These are phyloP conservation scores for Metschnikowia kofuensis DNA, from an alignment of 805 yeast species.

Conservation along the genomic window DNA sequence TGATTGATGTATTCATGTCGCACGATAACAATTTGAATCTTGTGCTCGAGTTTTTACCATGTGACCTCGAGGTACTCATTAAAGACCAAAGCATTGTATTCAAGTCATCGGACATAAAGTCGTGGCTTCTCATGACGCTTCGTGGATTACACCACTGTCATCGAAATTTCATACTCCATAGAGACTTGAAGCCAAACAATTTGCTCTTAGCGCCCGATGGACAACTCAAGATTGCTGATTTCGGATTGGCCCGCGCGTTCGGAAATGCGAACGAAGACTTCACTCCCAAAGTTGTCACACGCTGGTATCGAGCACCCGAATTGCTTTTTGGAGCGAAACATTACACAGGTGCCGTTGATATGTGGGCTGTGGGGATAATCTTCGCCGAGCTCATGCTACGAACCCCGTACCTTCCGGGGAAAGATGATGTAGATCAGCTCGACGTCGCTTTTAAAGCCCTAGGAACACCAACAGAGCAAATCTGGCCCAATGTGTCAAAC, in stretches of 20 bases:
- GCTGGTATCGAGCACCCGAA: conserved; percentile 93
- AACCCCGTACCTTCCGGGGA: conserved; percentile 93
- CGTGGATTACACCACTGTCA: conserved; percentile 97
- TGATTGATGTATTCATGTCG: conserved; percentile 78
- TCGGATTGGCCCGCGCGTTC: conserved; percentile 86
- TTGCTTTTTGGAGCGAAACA: conserved; percentile 44
- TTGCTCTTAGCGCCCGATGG: conserved; percentile 85
- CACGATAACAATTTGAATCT: conserved; percentile 64
- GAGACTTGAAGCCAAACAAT: conserved; percentile 93
- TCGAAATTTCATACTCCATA: conserved; percentile 81
- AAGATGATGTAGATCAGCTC: conserved; percentile 83
- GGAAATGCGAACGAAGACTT: conserved; percentile 71
- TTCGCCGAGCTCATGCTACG: conserved; percentile 96
- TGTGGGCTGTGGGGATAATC: conserved; percentile 53
- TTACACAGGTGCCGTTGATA: conserved; percentile 43
- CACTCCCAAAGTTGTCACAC: conserved; percentile 92
- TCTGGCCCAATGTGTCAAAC: conserved; percentile 86
- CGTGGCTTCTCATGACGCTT: conserved; percentile 92
- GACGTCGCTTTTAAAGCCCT: conserved; percentile 92
- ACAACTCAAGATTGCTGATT: conserved; percentile 91
- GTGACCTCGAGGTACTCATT: conserved; percentile 86
- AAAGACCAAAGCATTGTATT: conserved; percentile 76
- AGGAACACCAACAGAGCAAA: conserved; percentile 91
- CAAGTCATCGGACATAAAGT: conserved; percentile 81
- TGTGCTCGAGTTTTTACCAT: conserved; percentile 90